Percentiles rank a stretch among this genome's conserved stretches.
Evolutionary conservation across 352 stramenopile genomes (phyloP).

Genomic region (Phytophthora pistaciae): DNA sequence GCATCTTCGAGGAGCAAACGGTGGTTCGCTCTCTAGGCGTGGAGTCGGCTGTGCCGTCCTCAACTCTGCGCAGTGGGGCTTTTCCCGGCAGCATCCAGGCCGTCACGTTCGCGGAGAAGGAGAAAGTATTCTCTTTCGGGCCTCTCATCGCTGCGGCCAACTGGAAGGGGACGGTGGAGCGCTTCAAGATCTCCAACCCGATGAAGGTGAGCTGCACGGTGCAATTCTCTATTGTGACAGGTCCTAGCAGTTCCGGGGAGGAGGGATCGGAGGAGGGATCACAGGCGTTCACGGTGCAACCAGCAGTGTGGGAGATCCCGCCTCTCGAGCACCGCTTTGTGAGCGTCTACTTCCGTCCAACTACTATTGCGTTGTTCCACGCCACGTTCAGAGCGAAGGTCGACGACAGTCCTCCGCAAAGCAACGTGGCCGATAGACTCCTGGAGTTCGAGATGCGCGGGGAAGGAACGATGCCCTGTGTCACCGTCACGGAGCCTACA

Average conservation of each 20-base stretch:
- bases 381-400: conserved; percentile 87
- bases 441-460: conserved; percentile 93
- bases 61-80: conserved; percentile 20
- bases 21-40: conserved; percentile 85
- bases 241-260: conserved; percentile 19
- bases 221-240: conserved; percentile 75
- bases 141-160: conserved; percentile 73
- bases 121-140: conserved; percentile 91
- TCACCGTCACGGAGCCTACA: conserved; percentile 89
- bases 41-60: conserved; percentile 26
- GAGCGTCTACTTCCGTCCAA: conserved; percentile 94
- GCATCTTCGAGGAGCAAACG: conserved; percentile 96
- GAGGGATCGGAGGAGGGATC: conserved; percentile 13
- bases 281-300: conserved; percentile 91
- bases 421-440: conserved; percentile 36
- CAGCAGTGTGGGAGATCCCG: conserved; percentile 93
- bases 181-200: conserved; percentile 96
- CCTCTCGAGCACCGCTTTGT: conserved; percentile 95
- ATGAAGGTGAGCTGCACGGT: conserved; percentile 94
- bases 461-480: conserved; percentile 93
- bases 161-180: conserved; percentile 86
- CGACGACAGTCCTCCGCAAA: conserved; percentile 68
- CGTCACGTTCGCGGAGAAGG: conserved; percentile 86
- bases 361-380: conserved; percentile 85
- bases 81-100: conserved; percentile 53